Conservation (phyloP, 148 eudicot species). For the Spergularia marina region DNA sequence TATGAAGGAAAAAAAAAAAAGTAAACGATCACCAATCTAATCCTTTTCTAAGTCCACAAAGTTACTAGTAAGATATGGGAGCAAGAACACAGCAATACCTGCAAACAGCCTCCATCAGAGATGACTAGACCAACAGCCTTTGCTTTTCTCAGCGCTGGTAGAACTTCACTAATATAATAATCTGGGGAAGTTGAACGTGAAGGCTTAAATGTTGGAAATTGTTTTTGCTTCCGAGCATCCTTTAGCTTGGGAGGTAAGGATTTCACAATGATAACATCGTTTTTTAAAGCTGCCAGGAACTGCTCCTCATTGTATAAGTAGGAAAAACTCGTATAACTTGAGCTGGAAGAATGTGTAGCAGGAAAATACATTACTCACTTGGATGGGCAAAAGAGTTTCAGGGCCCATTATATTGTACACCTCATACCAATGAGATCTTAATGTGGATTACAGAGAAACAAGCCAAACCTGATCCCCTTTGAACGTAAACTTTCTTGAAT, state of each 20-base stretch:
- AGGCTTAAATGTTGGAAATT: constrained; percentile 74
- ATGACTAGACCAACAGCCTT: constrained; percentile 83
- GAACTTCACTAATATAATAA: constrained; percentile 60
- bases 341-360: constrained; percentile 47
- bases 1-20: background rate
- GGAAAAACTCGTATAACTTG: constrained; percentile 80
- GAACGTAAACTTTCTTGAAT: constrained; percentile 75
- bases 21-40: too few relatives aligned
- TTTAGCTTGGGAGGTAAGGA: constrained; percentile 62
- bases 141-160: constrained; percentile 64
- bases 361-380: constrained; percentile 22
- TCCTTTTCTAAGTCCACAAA: background rate
- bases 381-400: constrained; percentile 6
- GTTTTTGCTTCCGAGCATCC: constrained; percentile 68
- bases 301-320: constrained; percentile 85
- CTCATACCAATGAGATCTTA: constrained; percentile 9
- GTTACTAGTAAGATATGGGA: constrained; percentile 4
- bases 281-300: constrained; percentile 65
- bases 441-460: constrained; percentile 6
- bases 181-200: constrained; percentile 53
- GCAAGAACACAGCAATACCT: constrained; percentile 42
- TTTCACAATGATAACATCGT: constrained; percentile 71
- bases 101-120: constrained; percentile 84
- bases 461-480: constrained; percentile 78
- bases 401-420: constrained; percentile 6